phyloP scores from a whole-genome alignment of 2,329 filamentous ascomycete species.

The Colletotrichum sp. region DNA sequence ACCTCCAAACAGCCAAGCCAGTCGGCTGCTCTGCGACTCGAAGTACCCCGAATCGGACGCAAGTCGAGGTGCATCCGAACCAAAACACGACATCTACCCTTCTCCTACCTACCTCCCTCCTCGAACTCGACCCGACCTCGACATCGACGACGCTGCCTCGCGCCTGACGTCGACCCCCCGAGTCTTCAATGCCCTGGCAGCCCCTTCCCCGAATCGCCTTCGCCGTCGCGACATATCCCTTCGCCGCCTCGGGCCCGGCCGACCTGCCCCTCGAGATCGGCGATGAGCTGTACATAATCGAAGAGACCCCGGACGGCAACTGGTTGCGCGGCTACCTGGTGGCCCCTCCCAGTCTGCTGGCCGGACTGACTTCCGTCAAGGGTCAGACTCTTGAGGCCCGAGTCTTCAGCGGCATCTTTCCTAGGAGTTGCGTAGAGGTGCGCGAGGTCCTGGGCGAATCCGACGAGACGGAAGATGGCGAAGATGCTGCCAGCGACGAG shows the following conservation, averaged over 20 bases:
- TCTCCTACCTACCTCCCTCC: not conserved
- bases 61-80: not conserved
- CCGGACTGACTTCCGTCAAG: conserved; percentile 87
- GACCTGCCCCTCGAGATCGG: conserved; percentile 97
- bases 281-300: conserved; percentile 98
- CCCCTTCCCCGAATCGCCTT: conserved; percentile 97
- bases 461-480: conserved; percentile 56
- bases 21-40: not conserved
- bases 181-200: conserved; percentile 85
- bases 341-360: conserved; percentile 89
- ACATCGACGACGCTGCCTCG: not conserved
- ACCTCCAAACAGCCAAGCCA: not conserved
- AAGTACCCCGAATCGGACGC: not conserved
- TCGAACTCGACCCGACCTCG: not conserved
- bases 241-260: conserved; percentile 82
- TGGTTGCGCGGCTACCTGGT: conserved; percentile 97
- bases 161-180: not conserved
- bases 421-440: conserved; percentile 91
- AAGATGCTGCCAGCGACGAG: conserved; percentile 31
- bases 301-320: conserved; percentile 88
- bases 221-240: conserved; percentile 94
- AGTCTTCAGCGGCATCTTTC: conserved; percentile 99
- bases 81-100: not conserved
- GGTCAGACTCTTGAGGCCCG: conserved; percentile 93
- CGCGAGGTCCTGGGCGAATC: conserved; percentile 86